A percentile compares a stretch with the other conserved stretches of the same genome.
Evolutionary conservation across 2,329 filamentous ascomycete genomes (phyloP).

Genomic region (Diaporthe amygdali): DNA sequence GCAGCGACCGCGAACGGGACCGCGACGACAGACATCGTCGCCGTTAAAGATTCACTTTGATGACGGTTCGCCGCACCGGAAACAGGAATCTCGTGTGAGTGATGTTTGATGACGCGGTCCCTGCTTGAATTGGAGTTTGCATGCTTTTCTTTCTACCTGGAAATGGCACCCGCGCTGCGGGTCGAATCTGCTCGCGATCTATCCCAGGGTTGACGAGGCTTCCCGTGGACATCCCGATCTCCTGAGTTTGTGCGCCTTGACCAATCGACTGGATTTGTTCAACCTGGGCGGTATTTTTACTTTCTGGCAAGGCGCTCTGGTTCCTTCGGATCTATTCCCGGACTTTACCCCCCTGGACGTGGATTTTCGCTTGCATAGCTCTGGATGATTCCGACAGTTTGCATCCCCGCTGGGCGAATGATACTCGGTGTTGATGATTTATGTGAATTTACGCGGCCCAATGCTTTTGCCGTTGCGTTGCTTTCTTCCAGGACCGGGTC

Average conservation of each 20-base stretch:
- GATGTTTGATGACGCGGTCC: conserved; percentile 18
- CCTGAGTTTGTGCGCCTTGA: conserved; percentile 15
- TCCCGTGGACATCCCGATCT: neutral
- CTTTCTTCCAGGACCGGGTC: conserved; percentile 30
- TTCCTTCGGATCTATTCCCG: neutral
- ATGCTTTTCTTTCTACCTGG: conserved; percentile 17
- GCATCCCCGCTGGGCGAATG: conserved; percentile 3
- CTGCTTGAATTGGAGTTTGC: conserved; percentile 19
- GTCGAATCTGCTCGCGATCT: neutral
- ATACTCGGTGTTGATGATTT: conserved; percentile 15
- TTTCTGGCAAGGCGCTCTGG: conserved; percentile 22
- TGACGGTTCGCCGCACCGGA: conserved; percentile 23
- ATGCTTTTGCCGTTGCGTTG: conserved; percentile 12
- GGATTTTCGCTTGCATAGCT: conserved; percentile 20
- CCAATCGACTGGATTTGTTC: conserved; percentile 12
- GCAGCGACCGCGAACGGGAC: conserved; percentile 23
- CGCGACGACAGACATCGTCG: conserved; percentile 24
- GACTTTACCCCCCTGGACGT: conserved; percentile 19
- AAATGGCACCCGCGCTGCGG: conserved; percentile 21
- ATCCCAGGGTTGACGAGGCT: neutral
- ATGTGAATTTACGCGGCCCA: conserved; percentile 1
- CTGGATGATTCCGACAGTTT: conserved; percentile 13
- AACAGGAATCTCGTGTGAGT: conserved; percentile 23
- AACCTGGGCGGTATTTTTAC: conserved; percentile 1
- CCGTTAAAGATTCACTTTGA: conserved; percentile 28